Evolutionary conservation across 306 rosid species (phyloP).

Genomic region (Cicer bijugum): DNA sequence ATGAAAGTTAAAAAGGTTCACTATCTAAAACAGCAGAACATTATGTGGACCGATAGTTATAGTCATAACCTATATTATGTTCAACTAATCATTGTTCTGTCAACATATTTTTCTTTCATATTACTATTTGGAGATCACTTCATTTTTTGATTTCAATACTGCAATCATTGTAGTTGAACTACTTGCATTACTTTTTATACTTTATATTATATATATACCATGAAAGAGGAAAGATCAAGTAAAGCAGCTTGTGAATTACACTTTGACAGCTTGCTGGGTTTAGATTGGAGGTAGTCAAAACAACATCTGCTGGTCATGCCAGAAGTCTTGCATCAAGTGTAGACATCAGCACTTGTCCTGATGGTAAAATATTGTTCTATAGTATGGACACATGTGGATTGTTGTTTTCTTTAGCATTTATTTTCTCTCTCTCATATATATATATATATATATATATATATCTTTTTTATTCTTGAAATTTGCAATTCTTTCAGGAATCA

Average conservation of each 20-base stretch:
- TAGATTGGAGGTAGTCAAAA: slow-evolving; percentile 89
- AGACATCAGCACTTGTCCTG: slow-evolving; percentile 92
- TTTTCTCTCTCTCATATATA: slow-evolving; percentile 23
- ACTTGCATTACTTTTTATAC: slow-evolving; percentile 28
- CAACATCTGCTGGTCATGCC: slow-evolving; percentile 97
- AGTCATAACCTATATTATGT: slow-evolving; percentile 5
- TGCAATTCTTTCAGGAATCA: slow-evolving; percentile 71
- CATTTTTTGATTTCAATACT: slow-evolving; percentile 16
- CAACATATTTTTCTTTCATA: slow-evolving; percentile 10
- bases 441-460: slow-evolving; percentile 2
- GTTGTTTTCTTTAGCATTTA: slow-evolving; percentile 39
- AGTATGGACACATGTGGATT: slow-evolving; percentile 34
- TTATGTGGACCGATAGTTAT: slow-evolving; percentile 30
- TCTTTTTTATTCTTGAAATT: slow-evolving; percentile 27
- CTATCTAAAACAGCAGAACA: slow-evolving; percentile 19
- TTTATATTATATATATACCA: neutral
- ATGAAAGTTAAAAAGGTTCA: slow-evolving; percentile 25
- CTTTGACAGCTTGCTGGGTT: slow-evolving; percentile 97
- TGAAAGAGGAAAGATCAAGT: slow-evolving; percentile 26
- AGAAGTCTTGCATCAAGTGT: slow-evolving; percentile 81
- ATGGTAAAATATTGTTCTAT: slow-evolving; percentile 63
- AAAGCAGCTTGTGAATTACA: slow-evolving; percentile 37
- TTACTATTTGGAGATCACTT: neutral
- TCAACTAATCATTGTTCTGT: slow-evolving; percentile 38
- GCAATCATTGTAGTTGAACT: slow-evolving; percentile 33